Evolutionary conservation across 2,329 filamentous ascomycete species (phyloP).

Genomic region (Sphaerostilbella broomeana): DNA sequence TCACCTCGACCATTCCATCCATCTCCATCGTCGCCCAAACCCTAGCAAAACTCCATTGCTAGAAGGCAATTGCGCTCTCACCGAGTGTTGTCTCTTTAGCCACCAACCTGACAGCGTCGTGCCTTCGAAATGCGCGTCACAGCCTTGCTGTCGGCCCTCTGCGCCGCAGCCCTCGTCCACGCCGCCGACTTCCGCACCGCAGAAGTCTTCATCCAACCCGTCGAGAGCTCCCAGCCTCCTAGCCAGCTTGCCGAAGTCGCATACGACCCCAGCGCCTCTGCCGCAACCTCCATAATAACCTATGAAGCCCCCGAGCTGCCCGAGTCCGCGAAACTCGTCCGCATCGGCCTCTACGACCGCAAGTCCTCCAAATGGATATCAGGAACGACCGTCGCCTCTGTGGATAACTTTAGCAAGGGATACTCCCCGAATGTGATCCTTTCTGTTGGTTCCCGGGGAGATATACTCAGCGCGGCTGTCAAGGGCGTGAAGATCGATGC

Average conservation of each 20-base stretch:
- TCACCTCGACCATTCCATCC: no score
- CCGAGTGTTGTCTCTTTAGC: not conserved
- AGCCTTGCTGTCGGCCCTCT: constrained; percentile 36
- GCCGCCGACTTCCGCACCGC: constrained; percentile 38
- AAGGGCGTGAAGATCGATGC: constrained; percentile 57
- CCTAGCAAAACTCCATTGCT: not conserved
- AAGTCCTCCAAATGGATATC: constrained; percentile 42
- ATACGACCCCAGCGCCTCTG: constrained; percentile 43
- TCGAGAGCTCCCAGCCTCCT: constrained; percentile 32
- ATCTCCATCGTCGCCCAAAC: no score
- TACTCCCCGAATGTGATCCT: constrained; percentile 52
- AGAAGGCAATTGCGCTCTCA: not conserved
- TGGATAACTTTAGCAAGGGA: constrained; percentile 54
- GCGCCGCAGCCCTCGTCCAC: constrained; percentile 35
- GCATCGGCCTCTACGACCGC: constrained; percentile 52
- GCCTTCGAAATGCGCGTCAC: constrained; percentile 34
- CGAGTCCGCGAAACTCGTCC: constrained; percentile 41
- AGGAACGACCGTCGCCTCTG: constrained; percentile 49
- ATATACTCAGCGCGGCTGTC: constrained; percentile 43
- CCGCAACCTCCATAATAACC: constrained; percentile 39
- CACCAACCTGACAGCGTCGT: not conserved
- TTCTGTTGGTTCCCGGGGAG: constrained; percentile 39
- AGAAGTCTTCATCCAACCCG: constrained; percentile 49
- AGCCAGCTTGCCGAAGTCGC: constrained; percentile 49
- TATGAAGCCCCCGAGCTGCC: constrained; percentile 53